phyloP scores from a whole-genome alignment of 2,329 filamentous ascomycete genomes.

The Colletotrichum euphorbiae region DNA sequence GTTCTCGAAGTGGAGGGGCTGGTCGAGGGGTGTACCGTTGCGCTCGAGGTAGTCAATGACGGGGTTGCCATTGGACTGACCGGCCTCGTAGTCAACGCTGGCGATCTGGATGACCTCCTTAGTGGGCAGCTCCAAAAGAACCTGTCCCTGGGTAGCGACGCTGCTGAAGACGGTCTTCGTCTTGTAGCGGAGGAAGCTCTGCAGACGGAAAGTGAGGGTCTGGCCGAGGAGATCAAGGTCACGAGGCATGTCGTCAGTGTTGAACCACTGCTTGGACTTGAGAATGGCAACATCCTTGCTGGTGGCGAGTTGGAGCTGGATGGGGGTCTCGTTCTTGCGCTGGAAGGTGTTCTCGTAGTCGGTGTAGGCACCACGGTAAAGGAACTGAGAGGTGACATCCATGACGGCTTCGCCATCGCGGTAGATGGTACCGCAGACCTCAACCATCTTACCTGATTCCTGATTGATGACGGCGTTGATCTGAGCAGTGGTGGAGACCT shows the following conservation, averaged over 20 bases:
- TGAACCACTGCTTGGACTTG: constrained; percentile 98
- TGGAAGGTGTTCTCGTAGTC: constrained; percentile 99
- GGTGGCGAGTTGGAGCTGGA: constrained; percentile 89
- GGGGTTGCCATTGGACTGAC: constrained; percentile 92
- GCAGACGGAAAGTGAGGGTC: constrained; percentile 94
- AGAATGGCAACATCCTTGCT: constrained; percentile 94
- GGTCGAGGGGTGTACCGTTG: constrained; percentile 91
- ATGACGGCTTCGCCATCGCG: constrained; percentile 88
- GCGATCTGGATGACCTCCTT: constrained; percentile 98
- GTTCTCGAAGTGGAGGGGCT: constrained; percentile 97
- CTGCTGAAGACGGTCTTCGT: constrained; percentile 92
- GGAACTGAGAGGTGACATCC: constrained; percentile 98
- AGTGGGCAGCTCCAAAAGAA: constrained; percentile 91
- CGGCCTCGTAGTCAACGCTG: constrained; percentile 95
- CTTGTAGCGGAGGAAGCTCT: constrained; percentile 93
- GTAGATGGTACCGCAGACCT: constrained; percentile 96
- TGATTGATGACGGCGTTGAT: constrained; percentile 99
- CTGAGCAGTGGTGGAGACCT: constrained; percentile 91
- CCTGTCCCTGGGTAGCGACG: constrained; percentile 91
- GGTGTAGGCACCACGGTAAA: constrained; percentile 92
- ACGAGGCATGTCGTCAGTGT: constrained; percentile 74
- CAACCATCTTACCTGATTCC: constrained; percentile 98
- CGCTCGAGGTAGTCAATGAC: constrained; percentile 96
- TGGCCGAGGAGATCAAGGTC: constrained; percentile 91
- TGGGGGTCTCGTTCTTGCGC: constrained; percentile 93